Percentiles rank a stretch among this genome's conserved stretches.
These are phyloP conservation scores for Hypsizygus marmoreus DNA, from an alignment of 768 basidiomycete genomes.

Conservation along the genomic window DNA sequence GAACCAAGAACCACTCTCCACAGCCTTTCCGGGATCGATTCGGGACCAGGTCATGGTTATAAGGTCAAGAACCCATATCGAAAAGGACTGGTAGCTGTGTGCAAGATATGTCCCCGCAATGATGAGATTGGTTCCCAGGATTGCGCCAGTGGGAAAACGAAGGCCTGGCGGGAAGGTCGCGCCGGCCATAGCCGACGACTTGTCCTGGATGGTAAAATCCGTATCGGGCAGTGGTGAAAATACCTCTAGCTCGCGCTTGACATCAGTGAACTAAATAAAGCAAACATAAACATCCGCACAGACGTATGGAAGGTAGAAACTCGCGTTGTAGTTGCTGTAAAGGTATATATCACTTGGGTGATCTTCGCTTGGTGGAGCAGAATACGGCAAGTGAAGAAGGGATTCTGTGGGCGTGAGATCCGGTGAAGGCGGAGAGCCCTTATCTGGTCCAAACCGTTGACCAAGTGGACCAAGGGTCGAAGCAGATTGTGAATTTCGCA, in stretches of 20 bases:
- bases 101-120: slow-evolving; percentile 96
- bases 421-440: slow-evolving; percentile 36
- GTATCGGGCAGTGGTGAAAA: slow-evolving; percentile 78
- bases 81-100: slow-evolving; percentile 91
- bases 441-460: slow-evolving; percentile 56
- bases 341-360: slow-evolving; percentile 85
- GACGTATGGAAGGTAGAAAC: slow-evolving; percentile 25
- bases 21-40: slow-evolving; percentile 84
- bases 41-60: slow-evolving; percentile 81
- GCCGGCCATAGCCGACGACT: slow-evolving; percentile 80
- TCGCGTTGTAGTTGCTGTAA: slow-evolving; percentile 95
- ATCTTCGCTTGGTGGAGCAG: slow-evolving; percentile 68
- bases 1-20: slow-evolving; percentile 93
- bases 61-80: slow-evolving; percentile 94
- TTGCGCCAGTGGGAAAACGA: slow-evolving; percentile 93
- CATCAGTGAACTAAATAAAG: slow-evolving; percentile 77
- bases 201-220: slow-evolving; percentile 78
- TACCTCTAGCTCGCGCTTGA: slow-evolving; percentile 92
- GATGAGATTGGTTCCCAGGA: slow-evolving; percentile 88
- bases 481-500: slow-evolving; percentile 38
- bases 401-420: slow-evolving; percentile 61
- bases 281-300: slow-evolving; percentile 12
- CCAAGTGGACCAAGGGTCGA: slow-evolving; percentile 56
- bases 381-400: slow-evolving; percentile 75
- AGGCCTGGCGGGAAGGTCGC: slow-evolving; percentile 89